Conservation (phyloP, 345 rosid genomes). For the Diplotaxis tenuifolia region DNA sequence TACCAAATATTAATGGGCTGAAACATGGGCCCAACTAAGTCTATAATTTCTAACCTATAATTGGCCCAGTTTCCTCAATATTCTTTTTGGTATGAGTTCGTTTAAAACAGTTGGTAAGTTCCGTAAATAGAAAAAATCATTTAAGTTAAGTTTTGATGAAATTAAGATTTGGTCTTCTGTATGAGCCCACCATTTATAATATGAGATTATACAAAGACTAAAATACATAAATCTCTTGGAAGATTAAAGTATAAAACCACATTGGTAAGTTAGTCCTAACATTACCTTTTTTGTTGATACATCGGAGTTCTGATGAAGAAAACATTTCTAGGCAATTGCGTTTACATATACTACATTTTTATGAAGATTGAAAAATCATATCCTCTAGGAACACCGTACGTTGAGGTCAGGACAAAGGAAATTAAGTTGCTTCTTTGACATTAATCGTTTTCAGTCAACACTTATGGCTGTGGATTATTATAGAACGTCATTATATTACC, state of each 20-base stretch:
- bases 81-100: not conserved
- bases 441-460: not conserved
- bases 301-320: not conserved
- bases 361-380: not conserved
- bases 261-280: slow-evolving; percentile 46
- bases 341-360: not conserved
- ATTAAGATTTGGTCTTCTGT: not conserved
- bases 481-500: not conserved
- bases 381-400: not conserved
- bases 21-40: not conserved
- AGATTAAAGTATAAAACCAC: slow-evolving; percentile 65
- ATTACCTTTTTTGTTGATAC: not conserved
- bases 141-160: not conserved
- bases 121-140: not conserved
- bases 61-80: not conserved
- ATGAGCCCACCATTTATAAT: slow-evolving; percentile 38
- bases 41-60: not conserved
- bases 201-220: slow-evolving; percentile 58
- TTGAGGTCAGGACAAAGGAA: not conserved
- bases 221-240: slow-evolving; percentile 55
- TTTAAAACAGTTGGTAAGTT: not conserved
- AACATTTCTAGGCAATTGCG: not conserved
- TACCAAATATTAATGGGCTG: not conserved
- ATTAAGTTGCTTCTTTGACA: not conserved
- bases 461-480: slow-evolving; percentile 3